Evolutionary conservation across 23 red algal genomes (phyloP).

Genomic region (Cyanidium caldarium): DNA sequence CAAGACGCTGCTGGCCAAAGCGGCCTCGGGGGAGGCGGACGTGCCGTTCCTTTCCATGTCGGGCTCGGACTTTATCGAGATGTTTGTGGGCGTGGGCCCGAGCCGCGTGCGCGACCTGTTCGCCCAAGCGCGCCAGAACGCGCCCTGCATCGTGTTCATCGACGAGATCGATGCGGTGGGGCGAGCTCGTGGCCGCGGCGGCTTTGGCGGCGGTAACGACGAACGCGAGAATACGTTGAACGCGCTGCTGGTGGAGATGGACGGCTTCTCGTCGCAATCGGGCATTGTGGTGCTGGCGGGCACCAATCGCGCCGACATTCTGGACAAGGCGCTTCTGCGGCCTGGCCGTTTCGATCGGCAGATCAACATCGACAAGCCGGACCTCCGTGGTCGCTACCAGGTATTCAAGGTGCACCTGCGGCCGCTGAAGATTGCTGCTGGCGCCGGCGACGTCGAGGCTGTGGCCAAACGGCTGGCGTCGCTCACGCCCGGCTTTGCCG

Average conservation of each 20-base stretch:
- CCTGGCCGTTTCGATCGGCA: slow-evolving; percentile 97
- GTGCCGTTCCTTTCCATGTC: slow-evolving; percentile 99
- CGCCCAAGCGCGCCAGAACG: slow-evolving; percentile 55
- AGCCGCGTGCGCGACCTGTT: slow-evolving; percentile 88
- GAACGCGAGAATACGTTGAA: slow-evolving; percentile 99
- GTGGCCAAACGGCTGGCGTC: slow-evolving; percentile 84
- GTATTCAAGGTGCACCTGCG: slow-evolving; percentile 92
- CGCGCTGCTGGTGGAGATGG: slow-evolving; percentile 97
- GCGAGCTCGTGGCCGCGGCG: slow-evolving; percentile 73
- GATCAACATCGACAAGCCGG: slow-evolving; percentile 95
- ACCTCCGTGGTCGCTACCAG: slow-evolving; percentile 78
- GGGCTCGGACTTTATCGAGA: slow-evolving; percentile 98
- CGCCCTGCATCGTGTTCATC: slow-evolving; percentile 98
- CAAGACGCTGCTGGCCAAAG: slow-evolving; percentile 93
- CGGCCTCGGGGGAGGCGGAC: slow-evolving; percentile 81
- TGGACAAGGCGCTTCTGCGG: slow-evolving; percentile 88
- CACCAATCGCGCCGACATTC: slow-evolving; percentile 89
- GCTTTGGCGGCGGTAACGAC: slow-evolving; percentile 87
- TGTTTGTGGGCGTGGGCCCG: slow-evolving; percentile 97
- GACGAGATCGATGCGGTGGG: slow-evolving; percentile 99
- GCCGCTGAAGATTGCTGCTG: slow-evolving; percentile 40
- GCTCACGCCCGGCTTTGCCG: slow-evolving; percentile 92
- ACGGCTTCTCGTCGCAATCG: slow-evolving; percentile 69
- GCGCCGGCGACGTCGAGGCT: not conserved
- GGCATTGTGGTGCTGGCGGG: slow-evolving; percentile 93